These are phyloP conservation scores for Babjeviella inositovora DNA, from an alignment of 805 yeast species.

Conservation along the genomic window DNA sequence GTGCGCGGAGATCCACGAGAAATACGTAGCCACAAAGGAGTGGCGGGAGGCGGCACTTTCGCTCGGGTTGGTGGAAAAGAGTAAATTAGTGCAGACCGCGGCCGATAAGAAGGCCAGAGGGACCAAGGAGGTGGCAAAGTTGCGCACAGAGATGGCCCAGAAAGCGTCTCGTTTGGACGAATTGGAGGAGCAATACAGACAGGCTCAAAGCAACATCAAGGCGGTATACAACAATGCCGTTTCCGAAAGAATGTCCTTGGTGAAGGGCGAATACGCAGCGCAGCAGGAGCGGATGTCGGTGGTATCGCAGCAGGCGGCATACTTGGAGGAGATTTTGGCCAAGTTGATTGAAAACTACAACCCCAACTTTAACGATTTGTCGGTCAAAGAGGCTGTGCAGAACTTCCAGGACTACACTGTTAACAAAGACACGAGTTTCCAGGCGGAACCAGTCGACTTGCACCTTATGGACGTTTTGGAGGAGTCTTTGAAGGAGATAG, in stretches of 20 bases:
- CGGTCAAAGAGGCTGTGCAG: constrained; percentile 61
- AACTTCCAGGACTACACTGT: constrained; percentile 30
- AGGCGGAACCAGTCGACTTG: constrained; percentile 1
- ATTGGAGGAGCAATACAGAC: too few relatives aligned
- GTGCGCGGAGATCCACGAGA: constrained; percentile 32
- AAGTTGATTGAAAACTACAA: constrained; percentile 46
- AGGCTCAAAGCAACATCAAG: too few relatives aligned
- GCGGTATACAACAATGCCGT: too few relatives aligned
- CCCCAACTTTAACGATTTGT: constrained; percentile 74
- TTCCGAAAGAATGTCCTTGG: too few relatives aligned
- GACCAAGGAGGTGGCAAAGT: constrained; percentile 6
- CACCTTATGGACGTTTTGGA: too few relatives aligned
- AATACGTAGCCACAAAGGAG: constrained; percentile 10
- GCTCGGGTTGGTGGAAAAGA: constrained; percentile 17
- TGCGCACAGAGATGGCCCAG: constrained; percentile 2
- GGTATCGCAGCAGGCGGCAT: constrained; percentile 5
- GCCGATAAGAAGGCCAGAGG: constrained; percentile 4
- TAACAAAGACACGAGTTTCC: constrained; percentile 11
- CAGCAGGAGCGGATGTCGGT: too few relatives aligned
- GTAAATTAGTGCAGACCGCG: constrained; percentile 12
- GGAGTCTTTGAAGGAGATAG: too few relatives aligned
- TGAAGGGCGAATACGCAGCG: too few relatives aligned
- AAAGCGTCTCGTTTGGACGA: too few relatives aligned
- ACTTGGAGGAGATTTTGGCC: constrained; percentile 29
- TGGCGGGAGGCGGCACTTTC: constrained; percentile 6